phyloP scores from a whole-genome alignment of 225 moss, liverwort and hornwort species.

The Climacium dendroides region DNA sequence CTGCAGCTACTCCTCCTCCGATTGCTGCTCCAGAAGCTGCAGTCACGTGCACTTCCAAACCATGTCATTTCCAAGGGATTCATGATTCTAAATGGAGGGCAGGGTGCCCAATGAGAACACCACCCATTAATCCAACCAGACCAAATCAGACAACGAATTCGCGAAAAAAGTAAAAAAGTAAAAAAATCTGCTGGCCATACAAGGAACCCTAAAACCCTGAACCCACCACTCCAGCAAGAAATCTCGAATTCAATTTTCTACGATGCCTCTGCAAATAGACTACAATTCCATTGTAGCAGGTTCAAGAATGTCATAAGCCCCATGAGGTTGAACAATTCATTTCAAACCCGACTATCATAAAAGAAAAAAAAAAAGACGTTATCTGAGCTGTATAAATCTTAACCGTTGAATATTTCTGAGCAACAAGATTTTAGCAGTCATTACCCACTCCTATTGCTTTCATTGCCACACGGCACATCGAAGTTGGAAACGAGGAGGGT shows the following conservation, averaged over 20 bases:
- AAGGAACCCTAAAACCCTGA: neutral
- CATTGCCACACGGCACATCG: no score
- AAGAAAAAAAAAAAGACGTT: no score
- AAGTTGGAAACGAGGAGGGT: no score
- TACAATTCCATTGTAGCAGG: neutral
- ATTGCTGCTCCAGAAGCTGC: slow-evolving; percentile 44
- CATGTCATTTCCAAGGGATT: neutral
- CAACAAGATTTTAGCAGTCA: no score
- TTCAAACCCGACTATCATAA: no score
- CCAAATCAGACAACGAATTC: neutral
- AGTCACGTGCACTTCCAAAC: slow-evolving; percentile 4
- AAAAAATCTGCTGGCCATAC: neutral
- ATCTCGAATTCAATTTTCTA: neutral
- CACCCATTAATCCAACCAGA: neutral
- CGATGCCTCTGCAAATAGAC: no score
- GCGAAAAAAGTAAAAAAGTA: neutral
- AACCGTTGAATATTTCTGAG: neutral
- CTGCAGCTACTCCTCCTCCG: slow-evolving; percentile 55
- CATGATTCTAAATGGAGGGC: neutral
- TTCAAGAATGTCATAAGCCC: neutral
- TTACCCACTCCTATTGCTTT: no score
- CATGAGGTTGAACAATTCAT: neutral
- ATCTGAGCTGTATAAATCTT: neutral
- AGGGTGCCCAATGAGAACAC: neutral
- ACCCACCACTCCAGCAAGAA: neutral